Evolutionary conservation across 805 yeast genomes (phyloP).

Genomic region (Candida germanica): DNA sequence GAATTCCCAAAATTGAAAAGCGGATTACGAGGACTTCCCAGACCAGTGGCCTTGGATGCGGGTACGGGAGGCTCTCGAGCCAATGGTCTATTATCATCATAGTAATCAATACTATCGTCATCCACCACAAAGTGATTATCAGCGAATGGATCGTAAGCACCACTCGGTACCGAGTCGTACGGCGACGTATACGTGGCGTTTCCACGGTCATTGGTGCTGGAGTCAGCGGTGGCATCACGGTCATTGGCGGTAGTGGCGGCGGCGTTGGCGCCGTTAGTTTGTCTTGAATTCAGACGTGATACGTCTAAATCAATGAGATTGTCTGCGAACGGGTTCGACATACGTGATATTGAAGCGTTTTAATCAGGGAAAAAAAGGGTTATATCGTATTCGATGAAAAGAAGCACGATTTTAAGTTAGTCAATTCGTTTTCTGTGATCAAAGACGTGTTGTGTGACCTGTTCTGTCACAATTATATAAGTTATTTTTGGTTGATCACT

Average conservation of each 20-base stretch:
- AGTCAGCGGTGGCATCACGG: background rate
- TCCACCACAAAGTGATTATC: slow-evolving; percentile 30
- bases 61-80: background rate
- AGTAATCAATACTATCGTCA: slow-evolving; percentile 30
- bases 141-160: slow-evolving; percentile 27
- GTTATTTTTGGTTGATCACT: no score
- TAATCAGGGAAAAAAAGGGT: no score
- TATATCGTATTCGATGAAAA: no score
- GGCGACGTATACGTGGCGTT: slow-evolving; percentile 1
- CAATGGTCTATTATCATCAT: slow-evolving; percentile 2
- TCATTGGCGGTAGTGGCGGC: slow-evolving; percentile 9
- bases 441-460: no score
- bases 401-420: no score
- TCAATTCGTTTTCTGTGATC: no score
- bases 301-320: background rate
- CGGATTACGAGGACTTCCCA: slow-evolving; percentile 11
- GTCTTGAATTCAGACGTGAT: background rate
- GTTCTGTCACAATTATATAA: no score
- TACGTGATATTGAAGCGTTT: no score
- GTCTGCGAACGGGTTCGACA: background rate
- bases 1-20: slow-evolving; percentile 17
- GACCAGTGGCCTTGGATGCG: slow-evolving; percentile 3
- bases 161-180: slow-evolving; percentile 1
- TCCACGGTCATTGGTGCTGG: slow-evolving; percentile 1
- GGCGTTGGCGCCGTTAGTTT: background rate